Evolutionary conservation across 345 rosid genomes (phyloP), one percentile per base, ranked within the genome.

Genomic region (Salix brachista): DNA sequence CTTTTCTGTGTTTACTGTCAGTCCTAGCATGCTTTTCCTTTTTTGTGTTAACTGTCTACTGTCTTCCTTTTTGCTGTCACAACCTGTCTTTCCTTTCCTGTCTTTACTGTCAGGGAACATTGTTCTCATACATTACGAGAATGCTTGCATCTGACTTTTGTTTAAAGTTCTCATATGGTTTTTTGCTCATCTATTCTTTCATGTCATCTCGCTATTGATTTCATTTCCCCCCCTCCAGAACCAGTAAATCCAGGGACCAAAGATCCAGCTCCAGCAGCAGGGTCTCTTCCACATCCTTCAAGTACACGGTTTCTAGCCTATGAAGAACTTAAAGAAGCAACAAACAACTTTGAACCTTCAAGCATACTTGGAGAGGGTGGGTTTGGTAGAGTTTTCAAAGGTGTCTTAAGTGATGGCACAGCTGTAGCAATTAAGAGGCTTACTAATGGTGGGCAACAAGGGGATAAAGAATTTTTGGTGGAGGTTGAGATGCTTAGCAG

Each of bases 401-500:
- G 99, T 77, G 91, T 96, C 78, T 82, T 96, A 77, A 93, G 90
- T 83, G 99, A 96, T 89, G 99, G 99, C 26, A 96, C 99, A 67
- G 93, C 98, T 77, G 99, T 96, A 30, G 99, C 98, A 17, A 96
- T 96, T 84, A 96, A 96, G 89, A 91, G 94, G 86, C 96, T 96
- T 70, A 88, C 92, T 68, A 78, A 77, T 75, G 99, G 99, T 83
- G 99, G 97, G 50, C 92, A 92, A 71, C 99, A 96, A 83, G 99
- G 99, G 30, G 97, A 89, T 84, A 92, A 90, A 82, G 99, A 96
- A 81, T 96, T 96, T 79, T 83, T 92, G 80, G 99, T 95, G 72
- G 99, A 95, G 91, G 94, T 95, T 82, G 98, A 95, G 87, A 95
- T 95, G 99, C 91, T 95, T 73, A 95, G 98, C 88, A 89, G 99